Evolutionary conservation across 164 flowering plant species (phyloP), one percentile per base, ranked within the genome.

Genomic region (Aristolochia contorta): DNA sequence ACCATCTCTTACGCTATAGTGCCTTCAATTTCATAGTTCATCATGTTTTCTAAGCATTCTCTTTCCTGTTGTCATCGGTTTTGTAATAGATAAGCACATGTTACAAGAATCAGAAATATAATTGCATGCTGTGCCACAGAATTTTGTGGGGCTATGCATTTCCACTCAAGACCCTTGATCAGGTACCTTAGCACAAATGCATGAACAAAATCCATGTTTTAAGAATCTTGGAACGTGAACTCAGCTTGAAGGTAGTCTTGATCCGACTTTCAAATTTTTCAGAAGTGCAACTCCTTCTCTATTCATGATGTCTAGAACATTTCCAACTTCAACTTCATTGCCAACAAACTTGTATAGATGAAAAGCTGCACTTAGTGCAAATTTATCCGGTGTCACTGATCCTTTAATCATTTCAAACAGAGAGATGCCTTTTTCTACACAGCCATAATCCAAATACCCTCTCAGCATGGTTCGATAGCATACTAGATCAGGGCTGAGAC

Each of bases 351-450:
- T 78, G 73, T 85, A 91, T 33, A 86, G 75, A 64, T 81, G 87
- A 67, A 82, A 81, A 24, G 84, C 89, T 14, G 89, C 84, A 74
- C 92, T 91, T 73, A 81, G 67, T 9, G 84, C 69, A 72, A 82
- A 86, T 61, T 72, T 66, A 70, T 86, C 90, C n/a, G 78, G 65
- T 66, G 75, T 64, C 12, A 72, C 71, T 59, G 58, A 67, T 51
- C 63, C 64, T 3, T 63, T 61, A 14, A 81, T 67, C 49, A 59
- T 70, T 68, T 83, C 83, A 67, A 72, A 88, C 71, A 86, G 81
- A 1, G 69, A 54, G 47, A 91, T 80, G 57, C 92, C 96, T 69
- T 82, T 69, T 57, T 74, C 78, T 6, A 82, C 77, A 67, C 59
- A 67, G 32, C 91, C 92, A 56, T 72, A 70, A 65, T 89, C 84